These are phyloP conservation scores for Paradendryphiella salina DNA, from an alignment of 2,329 filamentous ascomycete genomes.

Conservation along the genomic window DNA sequence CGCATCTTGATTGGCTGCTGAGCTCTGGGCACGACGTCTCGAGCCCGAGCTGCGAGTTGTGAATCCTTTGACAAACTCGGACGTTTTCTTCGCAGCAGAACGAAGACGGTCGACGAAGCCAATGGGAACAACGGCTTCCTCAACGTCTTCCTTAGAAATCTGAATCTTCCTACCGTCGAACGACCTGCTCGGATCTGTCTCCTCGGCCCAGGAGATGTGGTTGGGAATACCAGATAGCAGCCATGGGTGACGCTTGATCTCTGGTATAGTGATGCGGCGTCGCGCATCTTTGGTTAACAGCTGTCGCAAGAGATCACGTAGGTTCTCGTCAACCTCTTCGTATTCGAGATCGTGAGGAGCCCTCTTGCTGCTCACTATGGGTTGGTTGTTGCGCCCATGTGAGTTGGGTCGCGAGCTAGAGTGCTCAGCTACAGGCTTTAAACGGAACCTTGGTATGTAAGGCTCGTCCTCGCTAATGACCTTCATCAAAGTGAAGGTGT, in stretches of 20 bases:
- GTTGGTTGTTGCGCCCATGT: constrained; percentile 51
- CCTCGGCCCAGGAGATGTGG: constrained; percentile 81
- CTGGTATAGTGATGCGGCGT: constrained; percentile 82
- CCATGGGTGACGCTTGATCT: constrained; percentile 95
- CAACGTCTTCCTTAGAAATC: constrained; percentile 90
- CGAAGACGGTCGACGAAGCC: constrained; percentile 83
- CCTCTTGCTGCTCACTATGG: constrained; percentile 69
- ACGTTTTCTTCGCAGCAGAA: constrained; percentile 63
- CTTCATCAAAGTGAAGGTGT: constrained; percentile 88
- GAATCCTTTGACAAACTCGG: constrained; percentile 34
- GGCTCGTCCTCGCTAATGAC: constrained; percentile 92
- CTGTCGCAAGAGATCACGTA: constrained; percentile 75
- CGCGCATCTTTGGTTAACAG: constrained; percentile 88
- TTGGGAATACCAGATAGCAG: constrained; percentile 78
- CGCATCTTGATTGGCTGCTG: constrained; percentile 58
- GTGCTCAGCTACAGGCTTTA: constrained; percentile 68
- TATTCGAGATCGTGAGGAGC: constrained; percentile 79
- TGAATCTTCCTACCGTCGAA: constrained; percentile 84
- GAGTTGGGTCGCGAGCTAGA: constrained; percentile 52
- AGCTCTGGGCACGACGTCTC: constrained; percentile 61
- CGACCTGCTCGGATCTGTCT: constrained; percentile 81
- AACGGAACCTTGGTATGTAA: constrained; percentile 78
- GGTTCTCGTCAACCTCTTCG: constrained; percentile 78
- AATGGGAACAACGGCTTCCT: constrained; percentile 84
- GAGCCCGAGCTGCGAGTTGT: constrained; percentile 38